Percentiles rank a stretch among this genome's conserved stretches.
Evolutionary conservation across 345 rosid species (phyloP).

Genomic region (Kandelia obovata): DNA sequence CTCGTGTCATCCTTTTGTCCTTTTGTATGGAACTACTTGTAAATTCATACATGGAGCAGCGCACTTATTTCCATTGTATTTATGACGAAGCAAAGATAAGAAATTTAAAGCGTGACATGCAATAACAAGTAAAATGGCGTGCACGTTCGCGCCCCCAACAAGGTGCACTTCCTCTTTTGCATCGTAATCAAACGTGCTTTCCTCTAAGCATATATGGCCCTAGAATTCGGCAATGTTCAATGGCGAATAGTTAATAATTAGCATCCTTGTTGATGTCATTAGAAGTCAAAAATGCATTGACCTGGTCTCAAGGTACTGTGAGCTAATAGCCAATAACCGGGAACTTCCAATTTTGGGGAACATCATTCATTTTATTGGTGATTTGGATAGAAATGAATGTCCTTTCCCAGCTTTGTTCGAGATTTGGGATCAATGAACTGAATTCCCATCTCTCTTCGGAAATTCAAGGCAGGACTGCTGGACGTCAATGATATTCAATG

Average conservation of each 20-base stretch:
- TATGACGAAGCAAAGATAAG: neutral
- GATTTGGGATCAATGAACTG: too few species aligned
- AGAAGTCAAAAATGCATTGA: neutral
- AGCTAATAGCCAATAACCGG: too few species aligned
- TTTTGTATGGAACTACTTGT: neutral
- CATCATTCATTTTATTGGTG: too few species aligned
- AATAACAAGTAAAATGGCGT: slow-evolving; percentile 8
- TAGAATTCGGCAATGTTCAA: neutral
- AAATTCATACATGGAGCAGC: neutral
- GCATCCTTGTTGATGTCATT: neutral
- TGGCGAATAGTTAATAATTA: too few species aligned
- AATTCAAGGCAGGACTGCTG: too few species aligned
- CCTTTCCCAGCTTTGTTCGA: too few species aligned
- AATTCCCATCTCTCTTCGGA: too few species aligned
- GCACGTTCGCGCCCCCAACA: slow-evolving; percentile 2
- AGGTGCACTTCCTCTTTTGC: neutral
- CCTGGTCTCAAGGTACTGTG: too few species aligned
- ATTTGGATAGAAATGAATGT: too few species aligned
- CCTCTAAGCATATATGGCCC: slow-evolving; percentile 8
- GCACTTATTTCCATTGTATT: neutral
- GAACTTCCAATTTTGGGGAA: too few species aligned
- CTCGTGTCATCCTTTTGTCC: slow-evolving; percentile 14
- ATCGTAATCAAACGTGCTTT: neutral
- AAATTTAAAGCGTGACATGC: neutral
- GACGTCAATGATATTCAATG: too few species aligned